A percentile compares a stretch with the other conserved stretches of the same genome.
Evolutionary conservation across 1,284 basidiomycete genomes (phyloP).

Genomic region (Golubevia pallescens): DNA sequence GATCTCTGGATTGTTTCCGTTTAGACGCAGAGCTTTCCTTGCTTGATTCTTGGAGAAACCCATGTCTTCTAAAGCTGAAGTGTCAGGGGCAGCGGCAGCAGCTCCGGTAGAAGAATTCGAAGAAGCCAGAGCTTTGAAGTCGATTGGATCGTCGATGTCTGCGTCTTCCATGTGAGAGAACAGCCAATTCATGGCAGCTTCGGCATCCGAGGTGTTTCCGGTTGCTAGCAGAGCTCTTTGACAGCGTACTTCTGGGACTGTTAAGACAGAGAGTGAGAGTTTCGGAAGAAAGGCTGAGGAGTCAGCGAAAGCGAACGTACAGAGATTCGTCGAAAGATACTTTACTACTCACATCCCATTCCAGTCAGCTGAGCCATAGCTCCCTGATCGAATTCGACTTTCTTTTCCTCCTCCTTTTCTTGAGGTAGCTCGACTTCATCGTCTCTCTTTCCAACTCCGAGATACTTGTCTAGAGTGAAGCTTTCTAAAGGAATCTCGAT

Average conservation of each 20-base stretch:
- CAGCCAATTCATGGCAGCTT: conserved; percentile 92
- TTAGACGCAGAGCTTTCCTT: conserved; percentile 46
- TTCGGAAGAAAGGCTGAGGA: no score
- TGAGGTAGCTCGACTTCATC: conserved; percentile 79
- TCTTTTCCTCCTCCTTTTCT: conserved; percentile 30
- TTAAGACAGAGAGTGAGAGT: no score
- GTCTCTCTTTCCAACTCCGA: conserved; percentile 76
- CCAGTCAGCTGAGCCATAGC: conserved; percentile 48
- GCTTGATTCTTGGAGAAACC: conserved; percentile 52
- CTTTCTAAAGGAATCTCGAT: conserved; percentile 73
- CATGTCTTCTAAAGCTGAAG: conserved; percentile 54
- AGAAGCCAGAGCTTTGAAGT: conserved; percentile 10
- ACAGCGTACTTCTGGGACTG: conserved; percentile 42
- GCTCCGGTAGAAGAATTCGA: not conserved
- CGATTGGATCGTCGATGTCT: conserved; percentile 49
- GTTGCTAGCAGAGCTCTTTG: conserved; percentile 79
- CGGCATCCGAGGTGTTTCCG: conserved; percentile 75
- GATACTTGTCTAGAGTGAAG: conserved; percentile 74
- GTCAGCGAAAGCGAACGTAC: no score
- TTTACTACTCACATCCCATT: conserved; percentile 30
- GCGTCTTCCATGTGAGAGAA: conserved; percentile 91
- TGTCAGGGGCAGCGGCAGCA: conserved; percentile 20
- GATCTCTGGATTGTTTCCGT: conserved; percentile 36
- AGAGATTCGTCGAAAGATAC: no score
- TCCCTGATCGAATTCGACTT: conserved; percentile 28